Evolutionary conservation across 2,329 filamentous ascomycete species (phyloP), one percentile per base, ranked within the genome.

Genomic region (Penicillium paneum): DNA sequence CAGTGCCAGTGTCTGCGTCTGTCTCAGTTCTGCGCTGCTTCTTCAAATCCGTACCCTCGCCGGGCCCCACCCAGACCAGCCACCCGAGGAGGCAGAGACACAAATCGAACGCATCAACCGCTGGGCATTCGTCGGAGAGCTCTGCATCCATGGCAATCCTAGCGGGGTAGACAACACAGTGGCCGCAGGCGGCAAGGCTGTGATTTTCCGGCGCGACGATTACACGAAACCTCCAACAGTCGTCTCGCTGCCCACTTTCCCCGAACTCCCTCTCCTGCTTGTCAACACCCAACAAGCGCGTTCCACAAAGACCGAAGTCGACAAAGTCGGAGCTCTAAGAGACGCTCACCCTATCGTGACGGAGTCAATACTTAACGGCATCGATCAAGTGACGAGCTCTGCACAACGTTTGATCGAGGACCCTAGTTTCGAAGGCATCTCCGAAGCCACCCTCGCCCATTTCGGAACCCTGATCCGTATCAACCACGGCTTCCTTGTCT

Each of bases 81-180:
- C 91, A 4, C 76, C 85, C 0, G 86, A 91, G 51, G 94, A 99
- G 75, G 90, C 90, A n/a, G 86, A 89, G 56, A 75, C 91, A 40
- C 93, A 99, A 71, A 83, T 97, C 29, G 92, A 97, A 76, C 86
- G 93, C 60, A 97, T 99, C 76, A 99, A 99, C 74, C 84, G 89
- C 58, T 99, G 95, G 94, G 92, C 94, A 0, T 97, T 97, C 73
- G 94, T 99, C 0, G 89, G 89, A 24, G 94, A 99, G 73, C 89
- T 97, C 85, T 94, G 91, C 74, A 97, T 97, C 59, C 94, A 99
- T 70, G 94, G 93, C 35, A 97, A 96, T 68, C 94, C 94, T 0
- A 96, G 91, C 0, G 94, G 94, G 0, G 90, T 99, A 40, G 94
- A 99, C 75, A 99, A 99, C 73, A 99, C 94, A 3, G 93, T 99